phyloP scores from a whole-genome alignment of 2,329 filamentous ascomycete species.

The Paracoccidioides brasiliensis region DNA sequence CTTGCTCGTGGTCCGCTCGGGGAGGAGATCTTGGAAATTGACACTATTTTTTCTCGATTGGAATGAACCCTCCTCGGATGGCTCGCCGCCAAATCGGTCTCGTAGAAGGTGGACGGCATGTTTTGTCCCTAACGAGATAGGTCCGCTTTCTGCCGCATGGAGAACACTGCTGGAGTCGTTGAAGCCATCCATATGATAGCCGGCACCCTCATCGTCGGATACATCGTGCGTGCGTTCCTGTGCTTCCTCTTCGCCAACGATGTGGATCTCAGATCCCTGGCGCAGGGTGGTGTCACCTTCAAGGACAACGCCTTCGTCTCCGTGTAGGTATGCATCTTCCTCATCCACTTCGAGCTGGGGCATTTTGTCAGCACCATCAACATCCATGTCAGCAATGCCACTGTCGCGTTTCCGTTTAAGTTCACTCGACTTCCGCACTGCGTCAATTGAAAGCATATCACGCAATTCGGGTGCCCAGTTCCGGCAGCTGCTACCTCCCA shows the following conservation, averaged over 20 bases:
- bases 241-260: conserved; percentile 45
- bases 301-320: conserved; percentile 40
- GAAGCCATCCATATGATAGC: conserved; percentile 46
- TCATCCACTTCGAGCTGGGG: conserved; percentile 49
- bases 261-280: conserved; percentile 48
- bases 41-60: conserved; percentile 65
- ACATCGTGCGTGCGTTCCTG: conserved; percentile 23
- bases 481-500: conserved; percentile 61
- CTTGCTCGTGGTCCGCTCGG: conserved; percentile 65
- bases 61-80: conserved; percentile 53
- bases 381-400: conserved; percentile 67
- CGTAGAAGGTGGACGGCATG: conserved; percentile 91
- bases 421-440: conserved; percentile 61
- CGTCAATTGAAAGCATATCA: conserved; percentile 78
- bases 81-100: conserved; percentile 58
- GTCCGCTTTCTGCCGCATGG: conserved; percentile 70
- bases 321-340: conserved; percentile 44
- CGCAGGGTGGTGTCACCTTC: conserved; percentile 34
- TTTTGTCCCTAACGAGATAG: conserved; percentile 81
- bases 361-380: conserved; percentile 52
- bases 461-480: conserved; percentile 87
- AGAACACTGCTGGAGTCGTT: conserved; percentile 66
- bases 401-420: conserved; percentile 90
- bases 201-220: conserved; percentile 36
- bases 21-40: conserved; percentile 82